Percentiles rank a stretch among this genome's conserved stretches.
These are phyloP conservation scores for Lignosus rhinocerotis DNA, from an alignment of 1,284 basidiomycete genomes.

Conservation along the genomic window DNA sequence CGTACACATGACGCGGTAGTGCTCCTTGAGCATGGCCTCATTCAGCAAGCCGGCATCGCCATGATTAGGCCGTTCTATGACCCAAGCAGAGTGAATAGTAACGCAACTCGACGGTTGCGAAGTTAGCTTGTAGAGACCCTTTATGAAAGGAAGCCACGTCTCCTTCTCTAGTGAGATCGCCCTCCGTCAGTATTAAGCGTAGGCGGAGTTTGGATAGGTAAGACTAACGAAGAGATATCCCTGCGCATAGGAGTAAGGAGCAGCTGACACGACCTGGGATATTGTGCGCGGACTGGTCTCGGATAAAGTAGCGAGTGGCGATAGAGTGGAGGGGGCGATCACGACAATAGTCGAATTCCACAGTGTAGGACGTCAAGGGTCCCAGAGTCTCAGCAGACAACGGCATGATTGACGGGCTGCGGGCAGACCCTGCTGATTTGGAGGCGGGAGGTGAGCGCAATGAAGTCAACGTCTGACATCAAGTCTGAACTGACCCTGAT, in stretches of 20 bases:
- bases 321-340: constrained; percentile 1
- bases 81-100: not conserved
- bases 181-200: not conserved
- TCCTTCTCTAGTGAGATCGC: not conserved
- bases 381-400: not conserved
- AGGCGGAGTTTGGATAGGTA: not conserved
- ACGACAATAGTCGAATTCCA: not conserved
- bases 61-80: constrained; percentile 1
- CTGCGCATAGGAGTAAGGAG: not conserved
- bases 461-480: too few relatives aligned
- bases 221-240: not conserved
- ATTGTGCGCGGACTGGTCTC: not conserved
- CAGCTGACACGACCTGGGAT: not conserved
- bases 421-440: too few relatives aligned
- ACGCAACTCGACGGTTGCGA: not conserved
- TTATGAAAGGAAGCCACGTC: not conserved
- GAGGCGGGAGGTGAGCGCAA: too few relatives aligned
- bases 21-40: not conserved
- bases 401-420: not conserved
- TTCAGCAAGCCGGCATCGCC: constrained; percentile 1
- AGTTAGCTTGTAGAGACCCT: not conserved
- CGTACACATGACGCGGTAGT: not conserved
- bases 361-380: not conserved
- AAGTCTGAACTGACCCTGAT: too few relatives aligned
- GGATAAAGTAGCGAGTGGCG: not conserved